Conservation (phyloP, 495 filamentous ascomycete genomes). For the Penicillium dipodomyicola region DNA sequence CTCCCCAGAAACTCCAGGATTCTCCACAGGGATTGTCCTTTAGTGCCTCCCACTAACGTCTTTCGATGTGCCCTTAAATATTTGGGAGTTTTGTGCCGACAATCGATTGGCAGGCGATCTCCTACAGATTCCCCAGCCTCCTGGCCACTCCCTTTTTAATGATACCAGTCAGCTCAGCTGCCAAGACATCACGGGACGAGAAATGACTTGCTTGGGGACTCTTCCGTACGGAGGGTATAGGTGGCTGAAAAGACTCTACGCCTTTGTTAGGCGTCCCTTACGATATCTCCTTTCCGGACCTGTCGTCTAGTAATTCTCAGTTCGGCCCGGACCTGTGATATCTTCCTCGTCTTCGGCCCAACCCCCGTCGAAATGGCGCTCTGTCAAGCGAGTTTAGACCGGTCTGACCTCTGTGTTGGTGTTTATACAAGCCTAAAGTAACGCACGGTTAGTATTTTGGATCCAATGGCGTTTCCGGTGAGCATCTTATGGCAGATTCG, state of each 20-base stretch:
- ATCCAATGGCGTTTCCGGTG: not conserved
- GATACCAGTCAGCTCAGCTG: not conserved
- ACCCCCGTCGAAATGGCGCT: not conserved
- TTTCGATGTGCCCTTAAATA: not conserved
- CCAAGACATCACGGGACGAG: not conserved
- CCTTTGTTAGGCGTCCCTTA: not conserved
- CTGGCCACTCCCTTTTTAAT: not conserved
- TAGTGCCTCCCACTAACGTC: not conserved
- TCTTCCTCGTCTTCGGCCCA: constrained; percentile 2
- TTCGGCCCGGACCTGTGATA: not conserved
- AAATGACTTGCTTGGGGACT: not conserved
- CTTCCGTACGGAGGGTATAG: not conserved
- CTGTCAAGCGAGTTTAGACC: not conserved
- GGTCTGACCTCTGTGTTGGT: not conserved
- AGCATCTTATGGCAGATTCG: not conserved
- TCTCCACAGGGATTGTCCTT: not conserved
- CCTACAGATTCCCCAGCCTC: not conserved
- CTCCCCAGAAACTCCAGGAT: not conserved
- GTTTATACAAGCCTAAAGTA: not conserved
- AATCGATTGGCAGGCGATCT: not conserved
- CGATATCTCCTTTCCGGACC: not conserved
- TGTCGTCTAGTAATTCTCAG: not conserved
- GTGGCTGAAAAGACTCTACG: not conserved
- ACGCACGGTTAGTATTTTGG: not conserved
- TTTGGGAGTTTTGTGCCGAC: not conserved